Evolutionary conservation across 257 asterid species (phyloP).

Genomic region (Vinca minor): DNA sequence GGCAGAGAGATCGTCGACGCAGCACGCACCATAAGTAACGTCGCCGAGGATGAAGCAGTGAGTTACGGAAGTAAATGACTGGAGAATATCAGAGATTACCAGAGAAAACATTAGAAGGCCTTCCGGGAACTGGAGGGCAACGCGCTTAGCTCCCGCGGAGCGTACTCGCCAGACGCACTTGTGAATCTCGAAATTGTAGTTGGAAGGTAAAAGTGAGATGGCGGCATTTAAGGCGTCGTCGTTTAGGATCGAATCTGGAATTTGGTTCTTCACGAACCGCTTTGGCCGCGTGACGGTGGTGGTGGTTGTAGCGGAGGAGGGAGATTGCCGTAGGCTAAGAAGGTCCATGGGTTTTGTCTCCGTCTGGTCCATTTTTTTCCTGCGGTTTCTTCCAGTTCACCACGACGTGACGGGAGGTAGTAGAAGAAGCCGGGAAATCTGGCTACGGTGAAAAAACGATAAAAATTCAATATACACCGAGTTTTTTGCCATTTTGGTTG

Average conservation of each 20-base stretch:
- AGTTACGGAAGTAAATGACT: slow-evolving; percentile 61
- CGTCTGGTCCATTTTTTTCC: background rate
- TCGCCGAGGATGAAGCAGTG: slow-evolving; percentile 90
- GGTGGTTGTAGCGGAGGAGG: background rate
- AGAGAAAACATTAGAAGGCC: slow-evolving; percentile 80
- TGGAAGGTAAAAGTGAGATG: slow-evolving; percentile 73
- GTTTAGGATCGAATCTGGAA: slow-evolving; percentile 72
- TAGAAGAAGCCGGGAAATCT: too few relatives aligned
- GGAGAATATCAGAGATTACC: slow-evolving; percentile 79
- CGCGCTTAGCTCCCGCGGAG: slow-evolving; percentile 54
- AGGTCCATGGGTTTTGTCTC: background rate
- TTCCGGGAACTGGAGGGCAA: slow-evolving; percentile 93
- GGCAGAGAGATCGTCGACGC: slow-evolving; percentile 89
- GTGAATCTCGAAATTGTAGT: slow-evolving; percentile 94
- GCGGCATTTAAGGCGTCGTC: slow-evolving; percentile 77
- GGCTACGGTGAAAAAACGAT: too few relatives aligned
- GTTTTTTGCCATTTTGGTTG: too few relatives aligned
- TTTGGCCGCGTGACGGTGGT: slow-evolving; percentile 38
- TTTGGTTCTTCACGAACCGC: slow-evolving; percentile 75
- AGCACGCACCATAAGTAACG: slow-evolving; percentile 95
- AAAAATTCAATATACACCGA: too few relatives aligned
- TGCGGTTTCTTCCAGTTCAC: background rate
- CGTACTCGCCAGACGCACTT: slow-evolving; percentile 74
- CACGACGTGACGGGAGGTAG: too few relatives aligned
- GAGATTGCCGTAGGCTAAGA: background rate